Evolutionary conservation across 108 stramenopile genomes (phyloP).

Genomic region (Skeletonema marinoi): DNA sequence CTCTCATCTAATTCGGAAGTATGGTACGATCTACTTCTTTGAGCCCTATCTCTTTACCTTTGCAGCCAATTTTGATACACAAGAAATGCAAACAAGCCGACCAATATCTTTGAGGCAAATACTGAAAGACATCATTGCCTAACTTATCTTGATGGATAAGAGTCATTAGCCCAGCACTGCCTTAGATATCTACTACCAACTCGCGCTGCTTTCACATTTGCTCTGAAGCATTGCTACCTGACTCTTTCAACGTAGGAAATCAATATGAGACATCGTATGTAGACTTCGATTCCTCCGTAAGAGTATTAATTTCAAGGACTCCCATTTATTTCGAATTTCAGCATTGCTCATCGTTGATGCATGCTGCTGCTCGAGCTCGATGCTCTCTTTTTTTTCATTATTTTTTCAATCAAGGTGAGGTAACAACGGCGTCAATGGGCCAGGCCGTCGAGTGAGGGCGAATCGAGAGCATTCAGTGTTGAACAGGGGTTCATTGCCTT

Average conservation of each 20-base stretch:
- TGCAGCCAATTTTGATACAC: background rate
- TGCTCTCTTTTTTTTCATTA: background rate
- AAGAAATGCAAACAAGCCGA: background rate
- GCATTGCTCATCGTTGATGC: no score
- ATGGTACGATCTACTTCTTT: no score
- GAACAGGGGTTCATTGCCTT: background rate
- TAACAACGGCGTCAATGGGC: background rate
- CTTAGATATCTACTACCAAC: no score
- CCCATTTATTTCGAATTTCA: background rate
- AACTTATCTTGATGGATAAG: background rate
- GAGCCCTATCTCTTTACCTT: no score
- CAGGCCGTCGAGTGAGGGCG: background rate
- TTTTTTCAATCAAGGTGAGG: background rate
- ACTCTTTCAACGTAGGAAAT: background rate
- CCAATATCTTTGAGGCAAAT: background rate
- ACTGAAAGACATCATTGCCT: background rate
- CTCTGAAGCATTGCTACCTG: no score
- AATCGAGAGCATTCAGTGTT: background rate
- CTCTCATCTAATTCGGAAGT: no score
- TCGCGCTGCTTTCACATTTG: background rate
- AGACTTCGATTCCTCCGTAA: background rate
- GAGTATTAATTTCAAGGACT: no score
- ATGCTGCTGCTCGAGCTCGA: background rate
- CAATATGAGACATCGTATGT: background rate
- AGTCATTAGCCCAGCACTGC: background rate